These are phyloP conservation scores for Termitomyces sp. DNA, from an alignment of 768 basidiomycete genomes.

Conservation along the genomic window DNA sequence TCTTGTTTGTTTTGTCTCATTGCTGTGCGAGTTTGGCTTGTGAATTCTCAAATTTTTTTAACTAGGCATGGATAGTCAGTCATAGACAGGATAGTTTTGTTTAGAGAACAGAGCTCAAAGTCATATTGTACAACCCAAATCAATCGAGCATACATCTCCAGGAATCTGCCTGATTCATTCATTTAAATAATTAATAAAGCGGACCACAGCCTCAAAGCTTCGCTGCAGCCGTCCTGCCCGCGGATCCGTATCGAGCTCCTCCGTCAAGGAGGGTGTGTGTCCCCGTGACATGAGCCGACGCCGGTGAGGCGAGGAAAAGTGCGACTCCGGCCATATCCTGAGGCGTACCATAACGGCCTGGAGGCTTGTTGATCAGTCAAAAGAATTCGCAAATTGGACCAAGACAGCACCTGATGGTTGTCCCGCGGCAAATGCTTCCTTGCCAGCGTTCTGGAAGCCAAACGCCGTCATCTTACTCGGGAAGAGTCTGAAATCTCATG, in stretches of 20 bases:
- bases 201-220: neutral
- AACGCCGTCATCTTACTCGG: constrained; percentile 84
- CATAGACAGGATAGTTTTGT: neutral
- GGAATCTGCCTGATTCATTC: neutral
- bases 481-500: constrained; percentile 46
- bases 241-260: constrained; percentile 34
- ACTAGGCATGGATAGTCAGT: neutral
- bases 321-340: constrained; percentile 68
- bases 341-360: constrained; percentile 61
- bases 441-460: constrained; percentile 50
- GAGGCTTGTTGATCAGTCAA: neutral
- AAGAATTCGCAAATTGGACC: neutral
- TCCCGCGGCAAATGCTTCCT: constrained; percentile 38
- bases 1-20: neutral
- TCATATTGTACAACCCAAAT: neutral
- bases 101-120: neutral
- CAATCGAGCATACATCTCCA: neutral
- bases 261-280: constrained; percentile 70
- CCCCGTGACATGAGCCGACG: constrained; percentile 70
- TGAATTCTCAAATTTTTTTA: neutral
- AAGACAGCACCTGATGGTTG: constrained; percentile 59
- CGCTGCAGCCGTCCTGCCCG: neutral
- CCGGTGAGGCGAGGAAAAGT: constrained; percentile 66
- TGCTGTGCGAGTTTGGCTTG: neutral
- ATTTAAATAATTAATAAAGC: neutral